Percentiles rank a stretch among this genome's conserved stretches.
Conservation (phyloP, 176 grass and related monocot species). For the Phoenix dactylifera region DNA sequence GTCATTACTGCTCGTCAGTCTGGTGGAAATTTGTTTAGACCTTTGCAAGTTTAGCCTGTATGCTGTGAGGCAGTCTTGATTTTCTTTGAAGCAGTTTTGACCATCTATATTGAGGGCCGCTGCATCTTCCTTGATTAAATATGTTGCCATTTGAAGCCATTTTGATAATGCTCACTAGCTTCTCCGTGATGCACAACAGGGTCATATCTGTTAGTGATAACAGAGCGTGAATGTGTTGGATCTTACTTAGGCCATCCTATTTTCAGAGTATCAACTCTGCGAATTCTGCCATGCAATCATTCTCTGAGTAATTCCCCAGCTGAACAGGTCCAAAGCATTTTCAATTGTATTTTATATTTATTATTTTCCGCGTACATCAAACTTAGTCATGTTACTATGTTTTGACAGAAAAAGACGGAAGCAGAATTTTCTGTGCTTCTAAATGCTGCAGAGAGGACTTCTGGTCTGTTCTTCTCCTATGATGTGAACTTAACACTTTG, state of each 20-base stretch:
- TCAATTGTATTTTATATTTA: conserved; percentile 10
- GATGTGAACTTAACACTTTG: conserved; percentile 88
- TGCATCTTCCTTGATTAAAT: too few relatives aligned
- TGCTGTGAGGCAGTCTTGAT: too few relatives aligned
- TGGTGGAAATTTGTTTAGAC: too few relatives aligned
- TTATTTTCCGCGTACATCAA: background rate
- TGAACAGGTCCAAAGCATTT: conserved; percentile 45
- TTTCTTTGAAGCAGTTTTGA: too few relatives aligned
- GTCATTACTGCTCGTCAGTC: too few relatives aligned
- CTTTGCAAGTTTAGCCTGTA: too few relatives aligned
- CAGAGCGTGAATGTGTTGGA: conserved; percentile 71
- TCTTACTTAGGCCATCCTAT: conserved; percentile 74
- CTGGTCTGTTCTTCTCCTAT: conserved; percentile 87
- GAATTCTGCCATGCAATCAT: conserved; percentile 75
- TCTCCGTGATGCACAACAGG: conserved; percentile 14
- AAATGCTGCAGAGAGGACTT: conserved; percentile 58
- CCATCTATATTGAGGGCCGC: too few relatives aligned
- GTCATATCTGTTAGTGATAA: conserved; percentile 80
- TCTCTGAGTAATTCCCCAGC: conserved; percentile 44
- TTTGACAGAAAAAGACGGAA: conserved; percentile 87
- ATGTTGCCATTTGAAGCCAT: too few relatives aligned
- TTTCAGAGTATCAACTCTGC: conserved; percentile 81
- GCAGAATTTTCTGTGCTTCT: conserved; percentile 58
- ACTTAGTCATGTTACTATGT: conserved; percentile 7
- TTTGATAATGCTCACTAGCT: too few relatives aligned